phyloP scores from a whole-genome alignment of 1,284 basidiomycete species.

The Ceratobasidium sp. region DNA sequence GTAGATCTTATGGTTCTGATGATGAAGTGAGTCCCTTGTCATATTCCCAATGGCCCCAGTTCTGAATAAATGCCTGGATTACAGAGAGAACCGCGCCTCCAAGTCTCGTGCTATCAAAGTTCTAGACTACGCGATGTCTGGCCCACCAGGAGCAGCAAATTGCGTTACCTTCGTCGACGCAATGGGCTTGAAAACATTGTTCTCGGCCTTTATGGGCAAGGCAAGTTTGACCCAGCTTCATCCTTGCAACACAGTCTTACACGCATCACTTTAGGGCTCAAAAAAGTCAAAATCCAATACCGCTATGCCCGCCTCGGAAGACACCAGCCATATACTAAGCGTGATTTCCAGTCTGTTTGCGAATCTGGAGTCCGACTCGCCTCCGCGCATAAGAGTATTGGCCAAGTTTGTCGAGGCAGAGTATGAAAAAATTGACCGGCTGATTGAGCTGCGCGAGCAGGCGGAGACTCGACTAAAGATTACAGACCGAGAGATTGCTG shows the following conservation, averaged over 20 bases:
- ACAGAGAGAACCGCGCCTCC: constrained; percentile 85
- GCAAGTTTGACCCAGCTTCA: constrained; percentile 59
- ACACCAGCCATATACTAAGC: constrained; percentile 88
- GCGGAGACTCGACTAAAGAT: constrained; percentile 70
- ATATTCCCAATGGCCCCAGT: neutral
- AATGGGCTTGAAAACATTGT: constrained; percentile 88
- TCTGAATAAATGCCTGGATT: neutral
- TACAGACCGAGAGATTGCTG: constrained; percentile 73
- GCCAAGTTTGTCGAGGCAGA: constrained; percentile 93
- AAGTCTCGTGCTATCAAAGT: constrained; percentile 87
- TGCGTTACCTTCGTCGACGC: constrained; percentile 92
- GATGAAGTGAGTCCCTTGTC: constrained; percentile 79
- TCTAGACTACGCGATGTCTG: constrained; percentile 91
- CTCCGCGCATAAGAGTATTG: constrained; percentile 84
- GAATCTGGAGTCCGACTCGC: constrained; percentile 88
- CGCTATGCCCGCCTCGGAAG: constrained; percentile 78
- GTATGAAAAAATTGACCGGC: constrained; percentile 94
- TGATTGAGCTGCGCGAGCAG: constrained; percentile 87
- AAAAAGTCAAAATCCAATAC: constrained; percentile 70
- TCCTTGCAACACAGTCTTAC: neutral
- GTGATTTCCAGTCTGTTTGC: constrained; percentile 91
- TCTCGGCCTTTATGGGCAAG: constrained; percentile 94
- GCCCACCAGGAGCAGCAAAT: constrained; percentile 76
- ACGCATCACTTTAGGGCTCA: constrained; percentile 51
- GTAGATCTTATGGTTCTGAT: constrained; percentile 97